Conservation (phyloP, 768 basidiomycete species). For the Agaricus subrufescens region DNA sequence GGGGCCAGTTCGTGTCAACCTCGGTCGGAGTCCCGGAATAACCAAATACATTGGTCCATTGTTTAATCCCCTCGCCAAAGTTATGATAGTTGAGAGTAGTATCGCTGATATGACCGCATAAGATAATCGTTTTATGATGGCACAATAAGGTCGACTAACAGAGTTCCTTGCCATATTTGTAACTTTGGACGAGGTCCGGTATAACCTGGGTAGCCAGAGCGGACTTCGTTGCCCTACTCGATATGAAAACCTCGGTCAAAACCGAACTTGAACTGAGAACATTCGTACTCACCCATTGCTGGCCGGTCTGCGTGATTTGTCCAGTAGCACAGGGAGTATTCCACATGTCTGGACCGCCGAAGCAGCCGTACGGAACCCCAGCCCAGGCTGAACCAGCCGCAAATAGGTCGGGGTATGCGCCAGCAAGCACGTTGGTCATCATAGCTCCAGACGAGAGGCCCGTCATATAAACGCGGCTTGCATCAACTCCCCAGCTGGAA, state of each 20-base stretch:
- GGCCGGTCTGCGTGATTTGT: slow-evolving; percentile 35
- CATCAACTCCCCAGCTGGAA: slow-evolving; percentile 39
- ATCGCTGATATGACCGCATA: slow-evolving; percentile 26
- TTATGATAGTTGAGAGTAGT: slow-evolving; percentile 46
- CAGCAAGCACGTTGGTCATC: slow-evolving; percentile 56
- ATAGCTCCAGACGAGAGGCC: slow-evolving; percentile 52
- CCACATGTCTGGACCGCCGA: slow-evolving; percentile 44
- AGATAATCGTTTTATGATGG: background rate
- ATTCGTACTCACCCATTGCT: slow-evolving; percentile 38
- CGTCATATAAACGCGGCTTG: slow-evolving; percentile 42
- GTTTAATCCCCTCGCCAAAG: slow-evolving; percentile 46
- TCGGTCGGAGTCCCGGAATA: slow-evolving; percentile 35
- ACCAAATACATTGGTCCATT: slow-evolving; percentile 54
- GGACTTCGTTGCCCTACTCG: slow-evolving; percentile 38
- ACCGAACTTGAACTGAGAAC: background rate
- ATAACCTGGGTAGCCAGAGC: slow-evolving; percentile 46
- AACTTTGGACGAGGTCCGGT: slow-evolving; percentile 46
- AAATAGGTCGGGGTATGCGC: slow-evolving; percentile 53
- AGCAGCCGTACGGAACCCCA: slow-evolving; percentile 53
- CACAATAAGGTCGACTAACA: slow-evolving; percentile 15
- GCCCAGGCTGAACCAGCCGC: slow-evolving; percentile 42
- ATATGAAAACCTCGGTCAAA: background rate
- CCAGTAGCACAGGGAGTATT: slow-evolving; percentile 43
- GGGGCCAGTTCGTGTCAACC: slow-evolving; percentile 35
- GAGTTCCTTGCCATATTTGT: slow-evolving; percentile 53